Evolutionary conservation across 345 rosid species (phyloP), one percentile per base, ranked within the genome.

Genomic region (Cardamine chenopodiifolia): DNA sequence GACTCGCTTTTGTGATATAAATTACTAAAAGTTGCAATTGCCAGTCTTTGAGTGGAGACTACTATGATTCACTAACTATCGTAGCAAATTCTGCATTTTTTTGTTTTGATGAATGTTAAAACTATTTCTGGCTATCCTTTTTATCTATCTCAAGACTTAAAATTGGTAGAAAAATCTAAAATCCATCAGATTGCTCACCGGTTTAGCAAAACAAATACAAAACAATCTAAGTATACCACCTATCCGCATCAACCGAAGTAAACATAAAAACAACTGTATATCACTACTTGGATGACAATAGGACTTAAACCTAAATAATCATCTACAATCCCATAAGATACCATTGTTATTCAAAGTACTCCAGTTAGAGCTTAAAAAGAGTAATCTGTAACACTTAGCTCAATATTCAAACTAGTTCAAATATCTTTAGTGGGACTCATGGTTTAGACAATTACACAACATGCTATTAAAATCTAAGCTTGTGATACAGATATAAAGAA

Each of bases 71-170:
- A 19, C 28, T 47, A 49, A 8, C 59, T 4, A 32, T 50, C 18
- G 11, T 5, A 2, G 59, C 59, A 32, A 19, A 32, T 8, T 48
- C 70, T 49, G 14, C 44, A 66, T 14, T 32, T 32, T 7, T 11
- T 12, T 19, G 69, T 8, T 29, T 17, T 22, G 34, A 23, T 14
- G 1, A 20, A n/a, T 5, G n/a, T 11, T 28, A 45, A 45, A 39
- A 14, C 54, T 26, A 63, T 26, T 66, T 52, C 49, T 67, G 23
- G 13, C 37, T 50, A 65, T 29, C 28, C n/a, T 47, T 26, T 29
- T 19, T 29, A 65, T 12, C 42, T 9, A 44, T 10, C 40, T 31
- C 20, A 17, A 45, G 19, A 45, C 17, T 5, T 23, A 14, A 42
- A 4, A 4, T 23, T 25, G 20, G 14, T 22, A 9, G 14, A 40